A percentile compares a stretch with the other conserved stretches of the same genome.
phyloP scores from a whole-genome alignment of 2,329 filamentous ascomycete genomes.

The Penicillium aurantiogriseum region DNA sequence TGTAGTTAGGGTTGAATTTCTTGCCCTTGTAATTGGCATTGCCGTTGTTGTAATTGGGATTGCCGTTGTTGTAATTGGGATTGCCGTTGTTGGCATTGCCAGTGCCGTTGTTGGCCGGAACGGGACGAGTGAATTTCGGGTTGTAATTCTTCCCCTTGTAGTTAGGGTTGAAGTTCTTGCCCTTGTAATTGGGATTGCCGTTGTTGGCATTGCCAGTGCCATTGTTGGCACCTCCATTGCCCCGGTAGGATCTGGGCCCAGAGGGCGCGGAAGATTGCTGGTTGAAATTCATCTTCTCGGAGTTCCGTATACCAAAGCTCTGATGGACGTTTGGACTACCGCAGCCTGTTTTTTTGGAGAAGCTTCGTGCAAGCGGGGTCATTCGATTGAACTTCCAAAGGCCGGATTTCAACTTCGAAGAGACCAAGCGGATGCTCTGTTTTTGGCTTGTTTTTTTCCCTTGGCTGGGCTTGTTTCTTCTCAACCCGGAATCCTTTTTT shows the following conservation, averaged over 20 bases:
- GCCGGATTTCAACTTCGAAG: constrained; percentile 22
- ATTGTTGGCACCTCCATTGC: neutral
- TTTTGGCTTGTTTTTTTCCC: constrained; percentile 3
- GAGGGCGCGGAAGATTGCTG: too few relatives aligned
- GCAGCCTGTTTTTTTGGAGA: neutral
- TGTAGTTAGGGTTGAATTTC: constrained; percentile 1
- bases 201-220: too few relatives aligned
- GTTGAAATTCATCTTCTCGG: neutral
- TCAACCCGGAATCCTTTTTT: neutral
- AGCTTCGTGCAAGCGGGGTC: constrained; percentile 8
- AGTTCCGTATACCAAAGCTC: neutral
- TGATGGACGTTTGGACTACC: constrained; percentile 3
- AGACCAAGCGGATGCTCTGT: constrained; percentile 6
- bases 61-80: neutral
- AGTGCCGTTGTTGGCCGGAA: neutral
- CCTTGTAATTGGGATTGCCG: neutral
- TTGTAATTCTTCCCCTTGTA: constrained; percentile 1
- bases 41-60: neutral
- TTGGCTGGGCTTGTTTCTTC: neutral
- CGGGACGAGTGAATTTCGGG: neutral
- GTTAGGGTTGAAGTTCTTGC: constrained; percentile 1
- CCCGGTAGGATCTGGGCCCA: too few relatives aligned
- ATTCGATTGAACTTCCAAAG: constrained; percentile 15
- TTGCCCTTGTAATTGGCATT: neutral
- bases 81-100: neutral